These are phyloP conservation scores for Malassezia equina DNA, from an alignment of 1,284 basidiomycete genomes.

Conservation along the genomic window DNA sequence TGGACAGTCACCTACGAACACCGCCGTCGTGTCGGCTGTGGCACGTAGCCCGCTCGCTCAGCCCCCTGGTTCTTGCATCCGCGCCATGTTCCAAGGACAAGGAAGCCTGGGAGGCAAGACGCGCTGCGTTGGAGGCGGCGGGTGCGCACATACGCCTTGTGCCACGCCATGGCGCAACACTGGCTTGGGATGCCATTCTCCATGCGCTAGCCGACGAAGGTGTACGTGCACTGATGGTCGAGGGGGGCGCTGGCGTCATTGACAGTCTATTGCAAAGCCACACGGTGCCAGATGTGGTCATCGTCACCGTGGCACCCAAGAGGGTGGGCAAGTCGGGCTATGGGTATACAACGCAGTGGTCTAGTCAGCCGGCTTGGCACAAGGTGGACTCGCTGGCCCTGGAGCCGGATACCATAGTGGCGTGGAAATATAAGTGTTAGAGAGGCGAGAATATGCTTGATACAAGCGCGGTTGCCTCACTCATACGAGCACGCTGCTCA, in stretches of 20 bases:
- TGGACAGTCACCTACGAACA: conserved; percentile 66
- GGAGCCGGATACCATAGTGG: conserved; percentile 3
- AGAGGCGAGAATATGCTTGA: conserved; percentile 4
- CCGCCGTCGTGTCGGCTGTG: conserved; percentile 63
- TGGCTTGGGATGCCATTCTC: conserved; percentile 20
- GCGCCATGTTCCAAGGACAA: conserved; percentile 29
- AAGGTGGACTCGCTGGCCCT: not conserved
- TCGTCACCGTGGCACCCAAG: conserved; percentile 8
- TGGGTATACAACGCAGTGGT: conserved; percentile 3
- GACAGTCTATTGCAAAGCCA: conserved; percentile 58
- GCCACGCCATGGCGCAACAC: not conserved
- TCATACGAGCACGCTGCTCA: conserved; percentile 14
- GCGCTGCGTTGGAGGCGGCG: conserved; percentile 38
- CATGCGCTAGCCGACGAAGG: conserved; percentile 42
- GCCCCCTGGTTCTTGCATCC: conserved; percentile 53
- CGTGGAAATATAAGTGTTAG: not conserved
- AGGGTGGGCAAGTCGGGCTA: conserved; percentile 3
- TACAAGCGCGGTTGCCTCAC: conserved; percentile 11
- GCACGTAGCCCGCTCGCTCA: conserved; percentile 8
- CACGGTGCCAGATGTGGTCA: not conserved
- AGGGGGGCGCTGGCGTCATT: conserved; percentile 78
- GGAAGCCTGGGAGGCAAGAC: conserved; percentile 10
- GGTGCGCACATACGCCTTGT: conserved; percentile 37
- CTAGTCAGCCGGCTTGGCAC: not conserved
- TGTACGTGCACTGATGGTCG: conserved; percentile 75